Conservation (phyloP, 257 asterid species). For the Solanum pennellii region DNA sequence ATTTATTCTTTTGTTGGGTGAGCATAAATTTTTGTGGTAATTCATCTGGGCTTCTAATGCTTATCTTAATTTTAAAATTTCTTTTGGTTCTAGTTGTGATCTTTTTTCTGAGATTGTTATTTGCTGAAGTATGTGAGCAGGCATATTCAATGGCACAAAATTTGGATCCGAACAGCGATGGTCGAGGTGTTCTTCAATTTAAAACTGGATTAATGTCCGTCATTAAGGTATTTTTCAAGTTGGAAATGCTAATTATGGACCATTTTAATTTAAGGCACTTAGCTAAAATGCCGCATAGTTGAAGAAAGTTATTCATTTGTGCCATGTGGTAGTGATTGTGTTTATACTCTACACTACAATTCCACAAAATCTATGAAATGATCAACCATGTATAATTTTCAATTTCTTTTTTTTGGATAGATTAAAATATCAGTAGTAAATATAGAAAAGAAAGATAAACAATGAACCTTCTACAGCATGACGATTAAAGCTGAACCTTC, state of each 20-base stretch:
- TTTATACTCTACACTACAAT: background rate
- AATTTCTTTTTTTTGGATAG: background rate
- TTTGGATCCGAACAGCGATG: conserved; percentile 91
- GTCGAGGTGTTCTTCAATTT: conserved; percentile 97
- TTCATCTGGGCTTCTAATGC: background rate
- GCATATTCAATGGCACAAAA: conserved; percentile 93
- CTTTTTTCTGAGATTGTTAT: background rate
- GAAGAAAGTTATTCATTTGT: background rate
- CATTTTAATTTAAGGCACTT: background rate
- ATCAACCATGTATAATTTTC: background rate
- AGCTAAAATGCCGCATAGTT: background rate
- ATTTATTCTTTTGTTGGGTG: background rate
- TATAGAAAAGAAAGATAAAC: background rate
- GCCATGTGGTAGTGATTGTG: background rate
- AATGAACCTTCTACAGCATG: background rate
- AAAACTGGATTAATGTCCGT: conserved; percentile 97
- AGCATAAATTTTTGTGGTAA: background rate
- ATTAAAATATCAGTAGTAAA: background rate
- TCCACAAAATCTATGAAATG: background rate
- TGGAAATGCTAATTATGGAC: background rate
- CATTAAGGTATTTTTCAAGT: conserved; percentile 58
- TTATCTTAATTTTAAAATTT: background rate
- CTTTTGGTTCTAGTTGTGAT: background rate
- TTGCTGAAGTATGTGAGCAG: conserved; percentile 86
- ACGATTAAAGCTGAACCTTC: background rate